Evolutionary conservation across 2,329 filamentous ascomycete genomes (phyloP), one percentile per base, ranked within the genome.

Genomic region (Proliferodiscus dingleyae): DNA sequence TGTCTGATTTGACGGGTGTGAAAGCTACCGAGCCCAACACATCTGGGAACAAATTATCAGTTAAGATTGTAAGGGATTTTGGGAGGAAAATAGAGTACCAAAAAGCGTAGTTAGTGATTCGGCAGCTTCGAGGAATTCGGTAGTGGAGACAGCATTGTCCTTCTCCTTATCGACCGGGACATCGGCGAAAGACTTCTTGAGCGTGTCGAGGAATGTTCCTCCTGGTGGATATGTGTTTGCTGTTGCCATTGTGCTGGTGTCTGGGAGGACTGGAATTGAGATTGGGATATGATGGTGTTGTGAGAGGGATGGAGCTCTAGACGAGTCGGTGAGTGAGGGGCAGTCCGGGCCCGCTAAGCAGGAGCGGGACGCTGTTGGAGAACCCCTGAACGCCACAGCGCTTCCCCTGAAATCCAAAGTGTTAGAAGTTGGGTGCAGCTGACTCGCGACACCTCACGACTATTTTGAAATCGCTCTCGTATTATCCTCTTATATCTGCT

Each of bases 91-190:
- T 8, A 34, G 11, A 56, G 69, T 68, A 93, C 89, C 88, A 63
- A 97, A 97, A 52, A 98, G 80, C 52, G 81, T 86, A 43, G 85
- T 86, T 66, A 97, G 71, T 46, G 87, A 83, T 77, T 96, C 89
- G 43, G 89, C 80, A 47, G 93, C 93, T 56, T 95, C 87, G 54
- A 97, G 84, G 70, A 97, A 98, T 66, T 94, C 81, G 47, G 78
- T 79, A 37, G 93, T 97, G 44, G 80, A 71, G 61, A 97, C 82
- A 50, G 82, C 85, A 71, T 89, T 85, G 69, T 81, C 83, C 57
- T 87, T 84, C 57, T 77, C 75, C 51, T 77, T 73, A 60, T 89
- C 80, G 59, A 95, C 69, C 11, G 87, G 83, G 44, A 97, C 91
- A 59, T 91, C 80, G 54, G 77, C 75, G 72, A 95, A 98, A 60